Base-by-base conservation (phyloP, 179 eudicot species). In the Beta lomatogona region DNA sequence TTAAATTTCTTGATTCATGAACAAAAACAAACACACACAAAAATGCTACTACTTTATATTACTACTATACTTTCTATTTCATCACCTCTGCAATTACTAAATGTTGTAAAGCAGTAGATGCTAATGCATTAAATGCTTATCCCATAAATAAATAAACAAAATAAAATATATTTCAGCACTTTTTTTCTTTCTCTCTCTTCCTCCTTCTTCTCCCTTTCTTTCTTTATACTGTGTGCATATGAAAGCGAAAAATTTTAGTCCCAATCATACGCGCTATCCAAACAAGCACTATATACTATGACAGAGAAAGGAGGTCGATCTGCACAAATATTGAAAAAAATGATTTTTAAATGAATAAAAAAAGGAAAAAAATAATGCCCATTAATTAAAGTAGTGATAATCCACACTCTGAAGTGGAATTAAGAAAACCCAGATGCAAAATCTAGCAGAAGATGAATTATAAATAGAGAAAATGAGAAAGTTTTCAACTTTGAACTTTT, bases 121-220 rank as follows among this genome's bases (percentile, higher is more conserved):
- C 76, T 77, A 36, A 19, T 60, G 84, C 84, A 81, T 81, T 84
- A 31, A 84, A 84, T 84, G 84, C 86, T 60, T 6, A 69, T 28
- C 25, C 16, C 41, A 14, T 15, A 6, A 69, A 69, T 57, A 58
- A 54, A 81, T 65, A 22, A 46, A n/a, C 3, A n/a, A 6, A 52
- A 9, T 54, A 10, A 54, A 9, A n/a, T n/a, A 55, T 13, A 55
- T 55, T 55, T 55, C 1, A 54, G 61, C 22, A 28, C 45, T 25
- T 70, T 44, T 53, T 14, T 41, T 63, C 73, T 69, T 46, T 21
- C 60, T 55, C 77, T 16, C 45, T 70, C 71, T 75, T 36, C 41
- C 41, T 55, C 61, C 55, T 71, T 55, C 61, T 76, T 55, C 61
- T 76, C 50, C 66, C 50, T 57, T 55, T 64, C 28, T 22, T 66